A percentile compares a stretch with the other conserved stretches of the same genome.
Evolutionary conservation across 768 basidiomycete species (phyloP).

Genomic region (Boletus sensibilis): DNA sequence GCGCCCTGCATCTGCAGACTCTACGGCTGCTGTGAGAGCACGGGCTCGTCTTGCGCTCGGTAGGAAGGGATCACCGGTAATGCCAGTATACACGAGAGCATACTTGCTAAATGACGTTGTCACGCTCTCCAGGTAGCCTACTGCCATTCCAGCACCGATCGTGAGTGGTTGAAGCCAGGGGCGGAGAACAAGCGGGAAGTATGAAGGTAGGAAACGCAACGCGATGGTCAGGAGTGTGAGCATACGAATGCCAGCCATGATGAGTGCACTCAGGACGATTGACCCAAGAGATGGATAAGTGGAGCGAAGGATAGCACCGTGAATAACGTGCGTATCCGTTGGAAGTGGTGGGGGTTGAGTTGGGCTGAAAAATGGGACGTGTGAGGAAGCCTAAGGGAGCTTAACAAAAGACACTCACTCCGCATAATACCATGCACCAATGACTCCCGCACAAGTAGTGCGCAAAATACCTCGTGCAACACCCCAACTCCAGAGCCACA

Average conservation of each 20-base stretch:
- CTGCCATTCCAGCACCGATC: conserved; percentile 37
- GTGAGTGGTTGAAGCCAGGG: conserved; percentile 43
- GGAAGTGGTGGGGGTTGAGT: conserved; percentile 39
- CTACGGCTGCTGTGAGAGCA: conserved; percentile 56
- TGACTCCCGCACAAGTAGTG: conserved; percentile 74
- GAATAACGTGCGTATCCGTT: conserved; percentile 68
- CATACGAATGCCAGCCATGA: conserved; percentile 68
- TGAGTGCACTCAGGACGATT: conserved; percentile 70
- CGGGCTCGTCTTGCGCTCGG: conserved; percentile 53
- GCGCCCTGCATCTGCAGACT: conserved; percentile 41
- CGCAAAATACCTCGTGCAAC: conserved; percentile 78
- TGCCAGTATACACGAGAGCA: conserved; percentile 69
- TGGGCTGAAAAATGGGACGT: conserved; percentile 19
- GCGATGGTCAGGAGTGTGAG: conserved; percentile 49
- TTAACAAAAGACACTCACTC: conserved; percentile 40
- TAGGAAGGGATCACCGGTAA: conserved; percentile 74
- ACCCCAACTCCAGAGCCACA: conserved; percentile 76
- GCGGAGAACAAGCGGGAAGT: conserved; percentile 42
- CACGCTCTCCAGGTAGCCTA: conserved; percentile 43
- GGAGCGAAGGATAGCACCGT: conserved; percentile 74
- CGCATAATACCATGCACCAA: conserved; percentile 91
- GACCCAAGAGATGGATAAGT: conserved; percentile 82
- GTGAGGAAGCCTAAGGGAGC: neutral
- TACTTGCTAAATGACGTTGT: conserved; percentile 59
- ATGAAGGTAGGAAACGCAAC: conserved; percentile 56